phyloP scores from a whole-genome alignment of 2,329 filamentous ascomycete species.

The Neofusicoccum ribis region DNA sequence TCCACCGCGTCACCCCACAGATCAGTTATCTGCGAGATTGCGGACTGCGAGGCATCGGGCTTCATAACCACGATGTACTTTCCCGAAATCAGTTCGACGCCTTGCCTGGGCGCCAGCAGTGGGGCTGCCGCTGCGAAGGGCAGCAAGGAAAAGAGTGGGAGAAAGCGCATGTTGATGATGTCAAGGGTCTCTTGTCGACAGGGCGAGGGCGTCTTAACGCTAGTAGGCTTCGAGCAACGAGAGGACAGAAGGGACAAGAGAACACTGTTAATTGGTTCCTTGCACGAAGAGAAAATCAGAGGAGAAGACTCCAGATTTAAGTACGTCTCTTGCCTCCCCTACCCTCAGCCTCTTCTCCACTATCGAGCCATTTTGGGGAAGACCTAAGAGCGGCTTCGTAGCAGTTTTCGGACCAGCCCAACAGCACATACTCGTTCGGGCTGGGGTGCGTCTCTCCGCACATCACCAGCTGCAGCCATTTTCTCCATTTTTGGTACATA shows the following conservation, averaged over 20 bases:
- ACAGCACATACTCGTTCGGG: too few species aligned
- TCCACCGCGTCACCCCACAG: slow-evolving; percentile 26
- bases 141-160: slow-evolving; percentile 37
- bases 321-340: too few species aligned
- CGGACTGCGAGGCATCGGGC: slow-evolving; percentile 32
- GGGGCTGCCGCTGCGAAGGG: slow-evolving; percentile 39
- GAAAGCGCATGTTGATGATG: slow-evolving; percentile 39
- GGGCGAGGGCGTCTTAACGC: neutral
- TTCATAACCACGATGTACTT: slow-evolving; percentile 51
- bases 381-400: too few species aligned
- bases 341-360: too few species aligned
- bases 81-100: slow-evolving; percentile 37
- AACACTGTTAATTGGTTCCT: neutral
- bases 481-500: too few species aligned
- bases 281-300: neutral
- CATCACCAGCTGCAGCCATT: too few species aligned
- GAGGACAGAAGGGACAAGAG: too few species aligned
- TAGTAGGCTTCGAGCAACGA: too few species aligned
- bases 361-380: too few species aligned
- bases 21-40: neutral
- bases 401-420: too few species aligned
- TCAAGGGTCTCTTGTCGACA: neutral
- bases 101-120: slow-evolving; percentile 39
- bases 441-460: too few species aligned
- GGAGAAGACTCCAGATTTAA: neutral